A percentile compares a stretch with the other conserved stretches of the same genome.
Conservation (phyloP, 805 yeast species). For the Barnettozyma vustinii region DNA sequence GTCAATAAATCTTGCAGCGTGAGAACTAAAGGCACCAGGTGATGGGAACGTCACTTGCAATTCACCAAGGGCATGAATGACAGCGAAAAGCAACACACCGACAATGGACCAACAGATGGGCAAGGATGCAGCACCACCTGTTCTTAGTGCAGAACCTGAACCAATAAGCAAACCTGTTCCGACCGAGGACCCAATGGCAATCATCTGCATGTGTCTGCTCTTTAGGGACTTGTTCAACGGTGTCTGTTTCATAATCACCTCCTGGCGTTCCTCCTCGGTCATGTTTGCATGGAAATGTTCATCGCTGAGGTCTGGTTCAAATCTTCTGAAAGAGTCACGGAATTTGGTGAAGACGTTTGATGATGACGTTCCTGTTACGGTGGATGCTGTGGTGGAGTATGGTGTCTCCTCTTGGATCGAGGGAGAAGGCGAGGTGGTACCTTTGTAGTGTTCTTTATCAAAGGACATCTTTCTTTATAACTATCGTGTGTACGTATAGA, state of each 20-base stretch:
- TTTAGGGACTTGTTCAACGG: slow-evolving; percentile 54
- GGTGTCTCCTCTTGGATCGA: slow-evolving; percentile 1
- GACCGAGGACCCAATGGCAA: slow-evolving; percentile 63
- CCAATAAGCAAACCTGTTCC: slow-evolving; percentile 70
- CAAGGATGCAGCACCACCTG: slow-evolving; percentile 63
- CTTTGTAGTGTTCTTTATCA: not conserved
- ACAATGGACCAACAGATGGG: slow-evolving; percentile 50
- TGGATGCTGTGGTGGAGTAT: not conserved
- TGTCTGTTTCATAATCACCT: slow-evolving; percentile 41
- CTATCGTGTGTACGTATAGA: too few species aligned
- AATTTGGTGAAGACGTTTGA: slow-evolving; percentile 7
- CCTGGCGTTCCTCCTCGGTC: slow-evolving; percentile 38
- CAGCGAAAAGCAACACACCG: slow-evolving; percentile 51
- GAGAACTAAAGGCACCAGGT: slow-evolving; percentile 61
- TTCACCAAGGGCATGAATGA: slow-evolving; percentile 60
- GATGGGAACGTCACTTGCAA: slow-evolving; percentile 56
- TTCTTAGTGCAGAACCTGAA: slow-evolving; percentile 50
- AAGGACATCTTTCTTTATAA: not conserved
- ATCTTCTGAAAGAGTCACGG: slow-evolving; percentile 22
- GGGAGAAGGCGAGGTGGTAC: not conserved
- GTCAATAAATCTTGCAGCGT: slow-evolving; percentile 54
- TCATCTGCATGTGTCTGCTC: slow-evolving; percentile 57
- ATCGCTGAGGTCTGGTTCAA: slow-evolving; percentile 34
- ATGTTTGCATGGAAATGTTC: slow-evolving; percentile 31
- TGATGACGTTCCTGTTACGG: not conserved